Base-by-base conservation (phyloP, 306 rosid genomes). In the Corylus avellana region DNA sequence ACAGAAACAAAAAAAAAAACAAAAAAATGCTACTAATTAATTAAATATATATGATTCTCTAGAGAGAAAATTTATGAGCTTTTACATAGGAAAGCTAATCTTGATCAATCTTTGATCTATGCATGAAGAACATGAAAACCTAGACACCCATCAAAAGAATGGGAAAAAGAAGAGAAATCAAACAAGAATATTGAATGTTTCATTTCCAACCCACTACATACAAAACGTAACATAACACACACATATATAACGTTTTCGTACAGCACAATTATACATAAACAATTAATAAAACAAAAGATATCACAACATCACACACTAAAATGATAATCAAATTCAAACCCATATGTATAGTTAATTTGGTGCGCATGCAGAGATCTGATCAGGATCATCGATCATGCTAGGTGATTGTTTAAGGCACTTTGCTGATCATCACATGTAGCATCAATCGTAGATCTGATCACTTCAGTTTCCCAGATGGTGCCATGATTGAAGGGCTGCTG, bases 401-500 rank as follows among this genome's bases (percentile, higher is more conserved):
- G n/a, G 46, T 32, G 70, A 14, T 63, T 63, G 70, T 63, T 63
- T 7, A 32, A 32, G 3, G 18, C 70, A 63, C 70, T 63, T 32
- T 63, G 70, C 5, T 42, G 46, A 42, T 63, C 20, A 4, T 63
- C 47, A 7, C n/a, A 4, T 32, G 69, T 29, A 13, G 69, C 8
- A 63, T 32, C 44, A 1, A 5, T 32, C 6, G 46, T 32, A 13
- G 70, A 29, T 63, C 70, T 14, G 44, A 32, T 32, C 35, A 32
- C 4, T 14, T 32, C 46, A 6, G 47, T 18, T 63, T 63, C 70
- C 46, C 44, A 32, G 70, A 63, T 63, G 70, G 70, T 35, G 18
- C n/a, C 46, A 63, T 63, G 70, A 35, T 62, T 13, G 69, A 62
- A 5, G 20, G 82, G 77, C 22, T 83, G 86, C 7, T 67, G 80